Base-by-base conservation (phyloP, 1,284 basidiomycete species). In the Ustilago shanxiensis region DNA sequence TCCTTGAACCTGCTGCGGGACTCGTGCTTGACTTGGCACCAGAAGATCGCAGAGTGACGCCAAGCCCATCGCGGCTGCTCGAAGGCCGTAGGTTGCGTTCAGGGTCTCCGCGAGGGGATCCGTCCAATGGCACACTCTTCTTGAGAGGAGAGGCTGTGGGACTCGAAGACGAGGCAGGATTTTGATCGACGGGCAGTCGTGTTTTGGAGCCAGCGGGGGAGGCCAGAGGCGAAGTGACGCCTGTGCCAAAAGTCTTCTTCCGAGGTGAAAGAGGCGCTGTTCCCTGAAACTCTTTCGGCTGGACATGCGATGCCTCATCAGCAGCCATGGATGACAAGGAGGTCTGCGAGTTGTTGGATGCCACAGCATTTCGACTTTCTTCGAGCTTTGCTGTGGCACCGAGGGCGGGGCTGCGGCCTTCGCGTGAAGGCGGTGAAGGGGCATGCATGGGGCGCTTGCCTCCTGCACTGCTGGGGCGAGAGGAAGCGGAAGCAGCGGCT, bases 381-480 rank as follows among this genome's bases (percentile, higher is more conserved):
- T 72, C 64, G 47, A 72, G 70, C 60, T 47, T 63, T 31, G 70
- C 64, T 11, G 58, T 47, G 10, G 64, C 47, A n/a, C 47, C 49
- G 44, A 64, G 29, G 20, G 70, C 62, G 1, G 72, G 62, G 33
- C 72, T 69, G 33, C 72, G 66, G 9, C n/a, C 63, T 53, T 75
- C 66, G 37, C 66, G 72, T 2, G 66, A 60, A n/a, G 76, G 76
- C 8, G 76, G 76, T 2, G 76, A 72, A 9, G 76, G 76, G 7
- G 72, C 71, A 44, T 78, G 39, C 67, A 78, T 71, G 24, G 76
- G 76, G 20, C 76, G 63, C 61, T 74, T 74, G 20, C 65, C 60
- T 10, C 41, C 49, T 3, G 68, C 64, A 14, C 67, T 74, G 33
- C 62, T 51, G 3, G 76, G 68, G 4, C 76, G 64, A 10, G 68